Base-by-base conservation (phyloP, 768 basidiomycete species). In the Termitomyces heimii region DNA sequence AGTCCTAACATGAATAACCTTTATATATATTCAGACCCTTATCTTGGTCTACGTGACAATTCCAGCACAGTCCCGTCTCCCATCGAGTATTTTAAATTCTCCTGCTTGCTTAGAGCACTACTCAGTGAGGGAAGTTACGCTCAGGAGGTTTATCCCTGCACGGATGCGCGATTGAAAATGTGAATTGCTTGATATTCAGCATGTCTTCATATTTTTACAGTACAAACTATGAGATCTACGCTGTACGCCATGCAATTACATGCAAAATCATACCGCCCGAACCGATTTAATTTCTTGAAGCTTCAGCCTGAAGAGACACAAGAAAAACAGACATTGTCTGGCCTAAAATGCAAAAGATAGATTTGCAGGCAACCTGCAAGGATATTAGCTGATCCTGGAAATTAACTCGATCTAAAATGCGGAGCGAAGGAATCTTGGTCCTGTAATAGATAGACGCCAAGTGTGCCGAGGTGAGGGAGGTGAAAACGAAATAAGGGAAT, bases 31-130 rank as follows among this genome's bases (percentile, higher is more conserved):
- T 32, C 55, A 98, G 96, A 98, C 95, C 0, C 80, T 98, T 4
- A 80, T 99, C 48, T 71, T 98, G 29, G 81, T 88, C 26, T 96
- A 98, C 61, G 90, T 99, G 50, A 95, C 92, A 1, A 97, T 98
- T 47, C 97, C 97, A 0, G 81, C 94, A 0, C 74, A 77, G 31
- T 82, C 82, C 4, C 78, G 83, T 5, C 61, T 87, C 1, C 74
- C 82, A 1, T 60, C 68, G 6, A 71, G 80, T 16, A 66, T 82
- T 1, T 75, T 93, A 16, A 70, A 77, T 5, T 84, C 88, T 0
- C 94, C 94, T 3, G 85, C 84, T 6, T 89, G 85, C 67, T 73
- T 97, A 18, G 70, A 81, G 40, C 79, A 87, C 55, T 97, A 92
- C 65, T 84, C 86, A 5, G 79, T 99, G 6, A 75, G 89, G 43